These are phyloP conservation scores for Lavandula angustifolia DNA, from an alignment of 257 asterid species.

Conservation along the genomic window DNA sequence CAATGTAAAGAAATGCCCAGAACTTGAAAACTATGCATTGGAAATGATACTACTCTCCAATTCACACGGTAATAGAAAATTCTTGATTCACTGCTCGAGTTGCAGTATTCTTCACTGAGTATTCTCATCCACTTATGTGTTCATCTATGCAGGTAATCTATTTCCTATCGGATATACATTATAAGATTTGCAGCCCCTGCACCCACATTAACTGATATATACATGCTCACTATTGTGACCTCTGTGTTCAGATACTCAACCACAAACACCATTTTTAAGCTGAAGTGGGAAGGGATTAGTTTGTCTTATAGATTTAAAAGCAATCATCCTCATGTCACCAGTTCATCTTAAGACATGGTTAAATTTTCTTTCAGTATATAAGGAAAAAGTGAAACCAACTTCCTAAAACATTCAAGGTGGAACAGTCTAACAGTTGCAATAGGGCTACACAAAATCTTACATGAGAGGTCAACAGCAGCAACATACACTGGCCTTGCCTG, in stretches of 20 bases:
- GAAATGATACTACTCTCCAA: constrained; percentile 15
- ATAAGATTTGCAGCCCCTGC: constrained; percentile 26
- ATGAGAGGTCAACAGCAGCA: constrained; percentile 90
- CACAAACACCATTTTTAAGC: constrained; percentile 12
- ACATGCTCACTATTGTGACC: constrained; percentile 5
- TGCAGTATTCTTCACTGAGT: constrained; percentile 15
- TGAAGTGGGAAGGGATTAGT: constrained; percentile 4
- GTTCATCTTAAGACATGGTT: too few species aligned
- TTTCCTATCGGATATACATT: constrained; percentile 23
- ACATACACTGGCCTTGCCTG: constrained; percentile 93
- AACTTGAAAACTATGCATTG: constrained; percentile 11
- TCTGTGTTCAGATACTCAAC: constrained; percentile 26
- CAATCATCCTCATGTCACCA: not conserved
- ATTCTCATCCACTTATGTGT: constrained; percentile 6
- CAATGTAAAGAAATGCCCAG: not conserved
- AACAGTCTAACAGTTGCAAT: constrained; percentile 15
- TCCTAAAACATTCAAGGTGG: not conserved
- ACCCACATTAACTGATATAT: constrained; percentile 22
- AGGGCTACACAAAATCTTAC: constrained; percentile 53
- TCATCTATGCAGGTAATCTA: constrained; percentile 14
- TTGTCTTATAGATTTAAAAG: too few species aligned
- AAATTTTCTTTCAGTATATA: too few species aligned
- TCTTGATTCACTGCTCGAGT: constrained; percentile 18
- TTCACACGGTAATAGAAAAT: constrained; percentile 16
- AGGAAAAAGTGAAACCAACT: too few species aligned